These are phyloP conservation scores for Neoboletus brunneissimus DNA, from an alignment of 768 basidiomycete genomes.

Conservation along the genomic window DNA sequence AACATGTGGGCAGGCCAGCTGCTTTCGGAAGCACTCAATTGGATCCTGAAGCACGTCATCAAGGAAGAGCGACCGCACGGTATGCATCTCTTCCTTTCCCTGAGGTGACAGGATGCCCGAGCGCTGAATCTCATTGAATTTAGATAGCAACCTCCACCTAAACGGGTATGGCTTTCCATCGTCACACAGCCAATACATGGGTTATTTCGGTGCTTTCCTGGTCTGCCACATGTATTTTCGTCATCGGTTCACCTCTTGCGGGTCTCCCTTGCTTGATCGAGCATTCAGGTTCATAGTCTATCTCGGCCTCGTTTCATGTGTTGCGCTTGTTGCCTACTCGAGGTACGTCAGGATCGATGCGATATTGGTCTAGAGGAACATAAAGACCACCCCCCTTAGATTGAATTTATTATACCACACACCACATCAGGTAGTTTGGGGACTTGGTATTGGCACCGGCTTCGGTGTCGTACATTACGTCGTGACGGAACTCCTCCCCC, in stretches of 20 bases:
- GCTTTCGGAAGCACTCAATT: conserved; percentile 67
- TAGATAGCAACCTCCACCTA: conserved; percentile 22
- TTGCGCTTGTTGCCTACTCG: conserved; percentile 71
- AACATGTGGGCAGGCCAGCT: conserved; percentile 84
- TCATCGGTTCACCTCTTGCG: conserved; percentile 60
- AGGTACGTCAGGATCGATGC: conserved; percentile 43
- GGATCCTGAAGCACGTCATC: conserved; percentile 60
- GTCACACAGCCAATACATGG: conserved; percentile 90
- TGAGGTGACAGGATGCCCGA: neutral
- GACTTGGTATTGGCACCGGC: conserved; percentile 57
- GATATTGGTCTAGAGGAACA: neutral
- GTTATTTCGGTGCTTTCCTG: conserved; percentile 77
- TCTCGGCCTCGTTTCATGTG: conserved; percentile 51
- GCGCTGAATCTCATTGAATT: neutral
- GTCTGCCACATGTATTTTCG: conserved; percentile 69
- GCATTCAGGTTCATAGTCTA: conserved; percentile 49
- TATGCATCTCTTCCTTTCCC: conserved; percentile 30
- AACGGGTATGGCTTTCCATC: conserved; percentile 86
- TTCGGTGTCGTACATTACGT: conserved; percentile 56
- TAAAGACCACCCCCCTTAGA: conserved; percentile 34
- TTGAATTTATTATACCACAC: conserved; percentile 74
- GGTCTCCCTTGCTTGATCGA: conserved; percentile 48
- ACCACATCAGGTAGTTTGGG: conserved; percentile 71
- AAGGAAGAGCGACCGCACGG: conserved; percentile 69
- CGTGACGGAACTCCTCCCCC: conserved; percentile 57